Evolutionary conservation across 805 yeast species (phyloP).

Genomic region (Candida hungchunana): DNA sequence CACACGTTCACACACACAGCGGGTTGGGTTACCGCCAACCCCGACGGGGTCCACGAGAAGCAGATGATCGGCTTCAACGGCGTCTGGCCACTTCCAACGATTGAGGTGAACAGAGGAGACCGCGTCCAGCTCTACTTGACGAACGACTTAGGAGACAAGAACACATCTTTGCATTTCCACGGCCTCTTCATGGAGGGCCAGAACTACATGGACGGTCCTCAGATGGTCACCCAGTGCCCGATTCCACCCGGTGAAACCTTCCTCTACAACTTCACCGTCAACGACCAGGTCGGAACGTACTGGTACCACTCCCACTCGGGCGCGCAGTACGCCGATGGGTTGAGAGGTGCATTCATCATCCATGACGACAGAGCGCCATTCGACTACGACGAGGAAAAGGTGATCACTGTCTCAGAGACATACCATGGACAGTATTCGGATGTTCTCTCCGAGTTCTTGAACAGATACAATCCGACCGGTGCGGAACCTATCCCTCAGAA

Average conservation of each 20-base stretch:
- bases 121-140: conserved; percentile 53
- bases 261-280: conserved; percentile 66
- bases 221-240: conserved; percentile 77
- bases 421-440: conserved; percentile 52
- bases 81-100: conserved; percentile 69
- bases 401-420: conserved; percentile 56
- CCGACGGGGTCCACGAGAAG: conserved; percentile 57
- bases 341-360: conserved; percentile 63
- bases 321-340: conserved; percentile 74
- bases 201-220: conserved; percentile 72
- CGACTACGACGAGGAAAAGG: conserved; percentile 57
- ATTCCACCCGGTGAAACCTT: conserved; percentile 63
- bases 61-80: conserved; percentile 64
- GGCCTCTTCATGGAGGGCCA: conserved; percentile 67
- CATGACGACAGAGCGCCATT: conserved; percentile 52
- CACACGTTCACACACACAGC: conserved; percentile 57
- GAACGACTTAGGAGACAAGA: conserved; percentile 49
- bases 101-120: conserved; percentile 63
- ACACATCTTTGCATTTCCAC: conserved; percentile 73
- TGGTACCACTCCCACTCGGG: conserved; percentile 86
- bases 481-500: conserved; percentile 79
- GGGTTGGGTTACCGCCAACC: conserved; percentile 58
- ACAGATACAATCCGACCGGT: conserved; percentile 76
- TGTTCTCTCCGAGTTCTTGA: conserved; percentile 45
- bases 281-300: conserved; percentile 67